These are phyloP conservation scores for Auricularia auricula-judae DNA, from an alignment of 768 basidiomycete species.

Conservation along the genomic window DNA sequence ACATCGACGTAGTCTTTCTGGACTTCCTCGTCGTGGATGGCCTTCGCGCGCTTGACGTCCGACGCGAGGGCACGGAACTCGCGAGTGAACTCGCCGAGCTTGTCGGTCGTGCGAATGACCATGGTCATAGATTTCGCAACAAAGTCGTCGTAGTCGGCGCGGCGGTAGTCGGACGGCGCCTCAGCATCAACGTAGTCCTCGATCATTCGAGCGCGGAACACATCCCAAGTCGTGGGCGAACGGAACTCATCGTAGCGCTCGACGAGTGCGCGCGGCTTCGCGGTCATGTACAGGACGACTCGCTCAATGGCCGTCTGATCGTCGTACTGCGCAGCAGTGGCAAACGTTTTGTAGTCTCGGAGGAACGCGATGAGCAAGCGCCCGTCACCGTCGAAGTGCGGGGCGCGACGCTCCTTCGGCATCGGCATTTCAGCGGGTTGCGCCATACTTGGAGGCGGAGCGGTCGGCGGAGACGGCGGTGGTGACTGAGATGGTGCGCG, in stretches of 20 bases:
- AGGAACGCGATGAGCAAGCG: background rate
- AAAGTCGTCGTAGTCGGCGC: background rate
- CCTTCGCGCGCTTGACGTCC: background rate
- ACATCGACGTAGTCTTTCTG: background rate
- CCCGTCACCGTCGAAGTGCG: background rate
- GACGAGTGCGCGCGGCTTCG: background rate
- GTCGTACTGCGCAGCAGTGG: background rate
- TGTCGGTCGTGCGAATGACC: background rate
- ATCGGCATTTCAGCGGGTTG: background rate
- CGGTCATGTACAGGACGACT: background rate
- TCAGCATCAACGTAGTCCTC: background rate
- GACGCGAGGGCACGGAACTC: background rate
- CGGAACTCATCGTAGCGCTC: background rate
- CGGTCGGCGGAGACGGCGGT: no score
- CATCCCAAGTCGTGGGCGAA: background rate
- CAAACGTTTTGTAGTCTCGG: background rate
- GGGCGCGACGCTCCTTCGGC: background rate
- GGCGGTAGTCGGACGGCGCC: background rate
- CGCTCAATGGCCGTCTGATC: background rate
- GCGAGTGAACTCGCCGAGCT: background rate
- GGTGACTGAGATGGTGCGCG: no score
- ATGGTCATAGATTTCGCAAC: background rate
- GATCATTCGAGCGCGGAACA: background rate
- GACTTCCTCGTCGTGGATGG: background rate
- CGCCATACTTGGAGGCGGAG: no score